phyloP scores from a whole-genome alignment of 2,329 filamentous ascomycete genomes.

The Boeremia exigua region DNA sequence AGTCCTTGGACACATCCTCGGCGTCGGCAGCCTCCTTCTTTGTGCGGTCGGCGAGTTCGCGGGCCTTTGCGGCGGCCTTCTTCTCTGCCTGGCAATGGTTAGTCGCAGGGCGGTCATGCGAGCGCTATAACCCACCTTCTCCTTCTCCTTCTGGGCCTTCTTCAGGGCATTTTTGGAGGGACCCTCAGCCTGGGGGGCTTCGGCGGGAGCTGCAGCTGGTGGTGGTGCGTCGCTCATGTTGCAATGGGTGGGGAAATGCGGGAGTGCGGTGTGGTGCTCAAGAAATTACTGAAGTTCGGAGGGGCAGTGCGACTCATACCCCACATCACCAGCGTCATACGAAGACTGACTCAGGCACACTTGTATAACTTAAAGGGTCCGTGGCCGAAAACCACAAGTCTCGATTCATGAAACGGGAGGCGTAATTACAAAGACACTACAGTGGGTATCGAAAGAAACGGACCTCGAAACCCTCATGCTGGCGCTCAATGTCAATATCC shows the following conservation, averaged over 20 bases:
- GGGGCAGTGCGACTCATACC: conserved; percentile 23
- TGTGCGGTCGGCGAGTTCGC: conserved; percentile 58
- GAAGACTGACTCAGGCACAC: conserved; percentile 10
- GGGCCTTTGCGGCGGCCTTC: conserved; percentile 48
- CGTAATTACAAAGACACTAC: conserved; percentile 15
- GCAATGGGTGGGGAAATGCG: conserved; percentile 10
- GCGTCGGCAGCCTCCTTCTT: conserved; percentile 70
- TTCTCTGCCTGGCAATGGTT: conserved; percentile 44
- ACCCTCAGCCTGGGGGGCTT: conserved; percentile 28
- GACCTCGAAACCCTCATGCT: conserved; percentile 9
- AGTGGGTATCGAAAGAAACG: conserved; percentile 15
- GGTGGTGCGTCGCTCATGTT: conserved; percentile 44
- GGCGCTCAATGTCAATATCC: conserved; percentile 7
- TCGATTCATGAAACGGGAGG: too few relatives aligned
- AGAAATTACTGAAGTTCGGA: conserved; percentile 12
- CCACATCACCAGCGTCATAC: conserved; percentile 28
- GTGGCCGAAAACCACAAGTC: too few relatives aligned
- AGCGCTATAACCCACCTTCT: conserved; percentile 39
- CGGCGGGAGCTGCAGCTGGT: conserved; percentile 29
- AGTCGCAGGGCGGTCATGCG: neutral
- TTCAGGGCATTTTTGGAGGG: conserved; percentile 52
- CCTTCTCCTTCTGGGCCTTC: conserved; percentile 51
- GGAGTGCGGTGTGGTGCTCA: conserved; percentile 5
- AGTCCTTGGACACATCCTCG: conserved; percentile 71
- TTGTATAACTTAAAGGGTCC: too few relatives aligned